These are phyloP conservation scores for Setaria italica DNA, from an alignment of 202 grass and related monocot species.

Conservation along the genomic window DNA sequence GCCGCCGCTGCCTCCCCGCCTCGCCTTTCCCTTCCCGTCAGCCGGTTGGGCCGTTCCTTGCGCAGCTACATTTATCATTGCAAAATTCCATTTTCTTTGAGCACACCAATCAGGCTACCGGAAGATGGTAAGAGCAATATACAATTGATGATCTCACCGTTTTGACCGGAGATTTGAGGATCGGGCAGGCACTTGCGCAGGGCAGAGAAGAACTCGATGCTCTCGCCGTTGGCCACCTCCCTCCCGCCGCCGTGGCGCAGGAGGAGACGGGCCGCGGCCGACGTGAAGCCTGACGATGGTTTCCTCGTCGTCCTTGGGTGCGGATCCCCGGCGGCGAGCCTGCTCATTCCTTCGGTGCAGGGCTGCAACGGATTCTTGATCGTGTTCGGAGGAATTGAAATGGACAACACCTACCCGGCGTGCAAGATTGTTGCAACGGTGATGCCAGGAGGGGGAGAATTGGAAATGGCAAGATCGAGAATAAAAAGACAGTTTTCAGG, in stretches of 20 bases:
- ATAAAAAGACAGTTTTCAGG: neutral
- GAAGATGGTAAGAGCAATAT: neutral
- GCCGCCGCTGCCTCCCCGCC: neutral
- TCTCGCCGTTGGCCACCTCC: conserved; percentile 36
- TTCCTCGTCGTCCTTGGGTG: conserved; percentile 30
- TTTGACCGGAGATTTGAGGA: conserved; percentile 5
- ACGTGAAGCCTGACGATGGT: neutral
- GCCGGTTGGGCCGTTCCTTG: neutral
- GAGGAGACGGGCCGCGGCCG: conserved; percentile 38
- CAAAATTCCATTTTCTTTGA: neutral
- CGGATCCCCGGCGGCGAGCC: conserved; percentile 7
- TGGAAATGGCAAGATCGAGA: neutral
- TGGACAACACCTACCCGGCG: neutral
- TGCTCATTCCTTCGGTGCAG: conserved; percentile 24
- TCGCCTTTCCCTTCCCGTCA: neutral
- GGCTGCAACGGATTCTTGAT: neutral
- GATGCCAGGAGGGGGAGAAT: neutral
- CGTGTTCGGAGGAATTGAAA: neutral
- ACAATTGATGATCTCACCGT: neutral
- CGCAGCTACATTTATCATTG: neutral
- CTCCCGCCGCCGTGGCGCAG: conserved; percentile 17
- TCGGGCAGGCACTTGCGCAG: conserved; percentile 40
- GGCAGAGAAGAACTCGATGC: conserved; percentile 56
- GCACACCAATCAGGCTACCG: neutral
- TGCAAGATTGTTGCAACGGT: neutral